Evolutionary conservation across 345 rosid species (phyloP), one percentile per base, ranked within the genome.

Genomic region (Hibiscus tridactylites): DNA sequence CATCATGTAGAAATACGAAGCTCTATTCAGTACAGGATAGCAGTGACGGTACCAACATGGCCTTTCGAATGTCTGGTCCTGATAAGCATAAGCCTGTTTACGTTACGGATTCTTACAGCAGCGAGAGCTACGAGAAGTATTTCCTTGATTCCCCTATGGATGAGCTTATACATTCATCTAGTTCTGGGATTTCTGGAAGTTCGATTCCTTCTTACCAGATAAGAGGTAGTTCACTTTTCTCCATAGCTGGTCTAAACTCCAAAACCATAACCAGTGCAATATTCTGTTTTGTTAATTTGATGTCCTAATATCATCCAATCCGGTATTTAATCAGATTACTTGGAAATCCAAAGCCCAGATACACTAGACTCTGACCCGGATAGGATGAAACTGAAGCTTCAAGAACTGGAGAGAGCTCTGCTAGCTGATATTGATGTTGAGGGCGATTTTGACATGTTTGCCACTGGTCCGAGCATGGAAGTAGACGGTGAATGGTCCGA

Each of bases 321-420:
- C 58, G 84, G 4, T 13, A 6, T 49, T 49, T 84, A 75, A 61
- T 75, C 83, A 29, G 89, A 79, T 65, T 83, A 70, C 78, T 35
- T 85, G 78, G 85, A 85, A 65, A 68, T 71, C 63, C 86, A 79
- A 65, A 80, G 84, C 76, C 83, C 81, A 54, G 90, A 82, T 77
- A 75, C 77, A 12, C 76, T 74, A 50, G 91, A 85, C 59, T 90
- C 76, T 68, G 88, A 85, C 64, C 80, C 85, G 71, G 85, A 86
- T 71, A 76, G 73, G 17, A 74, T 95, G 88, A 88, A 85, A 76
- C 67, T 89, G 68, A 95, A 90, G 85, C 85, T 95, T 77, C 88
- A 83, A 76, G 99, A 95, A 66, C 87, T 95, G 47, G 99, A 95
- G 78, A 89, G 92, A 83, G 96, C 84, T 6, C 79, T 95, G 42